Base-by-base conservation (phyloP, 192 early-diverging fungal genomes). In the Backusella parvicylindrica region DNA sequence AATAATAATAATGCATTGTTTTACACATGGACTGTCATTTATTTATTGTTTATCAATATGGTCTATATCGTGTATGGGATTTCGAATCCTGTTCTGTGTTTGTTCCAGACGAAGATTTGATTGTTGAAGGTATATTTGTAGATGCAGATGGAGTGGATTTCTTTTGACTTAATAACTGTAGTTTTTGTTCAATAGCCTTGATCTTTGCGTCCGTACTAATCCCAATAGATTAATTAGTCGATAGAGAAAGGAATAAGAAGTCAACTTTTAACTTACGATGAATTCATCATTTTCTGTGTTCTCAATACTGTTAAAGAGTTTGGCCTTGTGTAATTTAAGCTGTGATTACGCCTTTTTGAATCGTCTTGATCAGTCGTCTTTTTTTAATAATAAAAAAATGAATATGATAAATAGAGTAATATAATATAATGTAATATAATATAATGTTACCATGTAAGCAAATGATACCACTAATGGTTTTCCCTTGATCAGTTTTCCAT, bases 101-200 rank as follows among this genome's bases (percentile, higher is more conserved):
- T 11, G 8, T 23, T 23, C 26, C 26, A 2, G 53, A 26, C 9
- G 53, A 28, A 26, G 53, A 26, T 12, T 60, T 60, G 53, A 60
- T 60, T 28, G 21, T 38, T 40, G 77, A 78, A 26, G 72, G 21
- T 26, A 30, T 63, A 26, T 28, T n/a, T 75, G 65, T 35, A 32
- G 43, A 30, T 56, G 49, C 15, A 8, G 65, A 12, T 36, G 74
- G 16, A 26, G 67, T 8, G 21, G 49, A 8, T 23, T 21, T 36
- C n/a, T 36, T 32, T 32, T 82, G 76, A 64, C 84, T n/a, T 67
- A 88, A 37, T 33, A 75, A 72, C 1, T 86, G 86, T 23, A 92
- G 73, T 69, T 92, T 92, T n/a, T 84, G 81, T 72, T 92, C 91
- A 41, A 92, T 82, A 0, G 91, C 90, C 15, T 77, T 79, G 64